A percentile compares a stretch with the other conserved stretches of the same genome.
phyloP scores from a whole-genome alignment of 2,329 filamentous ascomycete species.

The Phialocephala sp. region DNA sequence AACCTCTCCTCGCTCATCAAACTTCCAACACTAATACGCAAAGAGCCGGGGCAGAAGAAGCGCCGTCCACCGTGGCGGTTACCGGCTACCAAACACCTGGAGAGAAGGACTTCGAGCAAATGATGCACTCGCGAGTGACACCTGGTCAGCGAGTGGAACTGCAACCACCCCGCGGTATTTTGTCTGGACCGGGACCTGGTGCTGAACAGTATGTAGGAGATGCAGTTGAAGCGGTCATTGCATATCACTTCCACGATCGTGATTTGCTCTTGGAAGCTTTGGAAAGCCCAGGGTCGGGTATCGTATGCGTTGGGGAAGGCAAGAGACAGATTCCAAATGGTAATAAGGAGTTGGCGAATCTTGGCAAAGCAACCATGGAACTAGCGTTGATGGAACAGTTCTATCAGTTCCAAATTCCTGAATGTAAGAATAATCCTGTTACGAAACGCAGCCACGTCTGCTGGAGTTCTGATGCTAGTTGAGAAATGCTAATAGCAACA shows the following conservation, averaged over 20 bases:
- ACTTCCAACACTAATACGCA: neutral
- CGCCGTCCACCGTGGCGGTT: neutral
- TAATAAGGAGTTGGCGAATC: constrained; percentile 29
- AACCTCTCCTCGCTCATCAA: neutral
- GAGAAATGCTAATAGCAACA: neutral
- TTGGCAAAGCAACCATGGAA: constrained; percentile 31
- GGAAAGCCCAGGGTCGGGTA: constrained; percentile 29
- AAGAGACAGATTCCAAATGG: constrained; percentile 26
- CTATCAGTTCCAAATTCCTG: constrained; percentile 26
- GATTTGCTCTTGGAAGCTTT: constrained; percentile 36
- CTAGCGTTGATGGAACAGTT: constrained; percentile 30
- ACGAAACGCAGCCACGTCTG: neutral
- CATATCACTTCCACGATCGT: constrained; percentile 29
- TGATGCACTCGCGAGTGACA: neutral
- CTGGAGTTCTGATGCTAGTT: neutral
- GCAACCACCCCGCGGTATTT: neutral
- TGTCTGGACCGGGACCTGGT: neutral
- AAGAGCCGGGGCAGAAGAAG: neutral
- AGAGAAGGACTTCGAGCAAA: neutral
- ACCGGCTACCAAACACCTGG: neutral
- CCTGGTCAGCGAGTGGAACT: neutral
- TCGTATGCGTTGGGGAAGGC: constrained; percentile 26
- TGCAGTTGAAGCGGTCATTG: constrained; percentile 24
- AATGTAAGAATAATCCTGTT: constrained; percentile 18
- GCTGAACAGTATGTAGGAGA: neutral